Percentiles rank a stretch among this genome's conserved stretches.
These are phyloP conservation scores for Plasmopara muralis DNA, from an alignment of 352 stramenopile genomes.

Conservation along the genomic window DNA sequence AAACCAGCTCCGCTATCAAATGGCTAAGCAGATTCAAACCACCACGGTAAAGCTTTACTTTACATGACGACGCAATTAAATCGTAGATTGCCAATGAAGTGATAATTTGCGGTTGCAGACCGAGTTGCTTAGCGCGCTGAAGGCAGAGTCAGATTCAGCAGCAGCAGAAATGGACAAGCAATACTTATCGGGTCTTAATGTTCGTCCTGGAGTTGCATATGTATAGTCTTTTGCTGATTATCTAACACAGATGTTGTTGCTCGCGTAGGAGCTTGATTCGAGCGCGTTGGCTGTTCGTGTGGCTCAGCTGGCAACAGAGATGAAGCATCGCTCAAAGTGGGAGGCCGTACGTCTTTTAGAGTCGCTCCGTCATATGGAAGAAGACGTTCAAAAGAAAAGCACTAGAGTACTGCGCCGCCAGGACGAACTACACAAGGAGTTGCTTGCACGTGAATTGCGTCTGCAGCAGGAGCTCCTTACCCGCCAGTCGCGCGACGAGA, in stretches of 20 bases:
- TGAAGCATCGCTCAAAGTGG: slow-evolving; percentile 86
- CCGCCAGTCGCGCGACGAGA: slow-evolving; percentile 54
- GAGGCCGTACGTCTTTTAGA: slow-evolving; percentile 70
- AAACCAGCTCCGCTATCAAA: slow-evolving; percentile 32
- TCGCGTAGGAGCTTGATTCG: slow-evolving; percentile 50
- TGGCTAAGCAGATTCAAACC: slow-evolving; percentile 61
- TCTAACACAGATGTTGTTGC: neutral
- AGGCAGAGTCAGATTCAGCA: slow-evolving; percentile 48
- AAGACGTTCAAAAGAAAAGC: slow-evolving; percentile 71
- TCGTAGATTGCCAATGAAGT: too few relatives aligned
- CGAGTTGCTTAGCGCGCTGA: slow-evolving; percentile 51
- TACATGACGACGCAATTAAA: too few relatives aligned
- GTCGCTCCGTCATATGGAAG: slow-evolving; percentile 69
- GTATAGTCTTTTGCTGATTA: neutral
- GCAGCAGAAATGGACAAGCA: slow-evolving; percentile 65
- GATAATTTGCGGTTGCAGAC: slow-evolving; percentile 26
- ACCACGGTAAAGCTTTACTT: slow-evolving; percentile 36
- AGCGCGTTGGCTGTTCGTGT: slow-evolving; percentile 70
- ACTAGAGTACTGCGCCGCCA: slow-evolving; percentile 52
- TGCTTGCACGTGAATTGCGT: slow-evolving; percentile 66
- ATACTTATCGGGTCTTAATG: slow-evolving; percentile 62
- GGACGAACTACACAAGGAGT: slow-evolving; percentile 66
- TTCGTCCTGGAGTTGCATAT: slow-evolving; percentile 18
- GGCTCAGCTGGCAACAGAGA: slow-evolving; percentile 72
- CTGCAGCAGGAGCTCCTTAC: slow-evolving; percentile 64